Evolutionary conservation across 495 filamentous ascomycete genomes (phyloP), one percentile per base, ranked within the genome.

Genomic region (Hyaloscypha variabilis): DNA sequence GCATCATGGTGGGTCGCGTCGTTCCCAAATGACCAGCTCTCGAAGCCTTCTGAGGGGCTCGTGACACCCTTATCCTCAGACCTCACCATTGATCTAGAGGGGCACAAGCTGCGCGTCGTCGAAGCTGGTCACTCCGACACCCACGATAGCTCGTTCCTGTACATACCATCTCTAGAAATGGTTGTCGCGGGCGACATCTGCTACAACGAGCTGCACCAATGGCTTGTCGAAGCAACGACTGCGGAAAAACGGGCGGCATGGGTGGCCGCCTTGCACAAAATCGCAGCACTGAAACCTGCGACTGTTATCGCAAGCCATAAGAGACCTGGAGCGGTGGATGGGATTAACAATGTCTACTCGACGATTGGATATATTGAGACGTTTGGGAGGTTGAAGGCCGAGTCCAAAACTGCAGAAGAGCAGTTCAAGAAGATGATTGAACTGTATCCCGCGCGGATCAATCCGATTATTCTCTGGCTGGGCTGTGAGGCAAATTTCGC

Each of bases 201-300:
- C 67, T 80, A 80, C 39, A 74, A 73, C 10, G 55, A 74, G 8
- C 69, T 72, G 4, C 74, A 78, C 60, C 72, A 75, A 64, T 74
- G 69, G 39, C 64, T 81, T n/a, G 71, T 64, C 2, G 76, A 81
- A 54, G 67, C 71, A 0, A 65, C 63, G 1, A 70, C 67, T 0
- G 36, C 66, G 5, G 50, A 55, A 2, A 69, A 74, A 55, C 63
- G 72, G 6, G 60, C 69, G 28, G 70, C 72, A 13, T 79, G 77
- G 77, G 58, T 77, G 21, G 51, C 54, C 1, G 68, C 75, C 0
- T 56, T 81, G 21, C 72, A 77, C 25, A 74, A 71, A 46, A 64
- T 78, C 8, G 72, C 67, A 19, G 62, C 72, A 19, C 65, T 73
- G 13, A 28, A 71, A 0, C 76, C 77, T 2, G 51, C 60, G n/a